These are phyloP conservation scores for Phoenix roebelenii DNA, from an alignment of 176 grass and related monocot species.

Conservation along the genomic window DNA sequence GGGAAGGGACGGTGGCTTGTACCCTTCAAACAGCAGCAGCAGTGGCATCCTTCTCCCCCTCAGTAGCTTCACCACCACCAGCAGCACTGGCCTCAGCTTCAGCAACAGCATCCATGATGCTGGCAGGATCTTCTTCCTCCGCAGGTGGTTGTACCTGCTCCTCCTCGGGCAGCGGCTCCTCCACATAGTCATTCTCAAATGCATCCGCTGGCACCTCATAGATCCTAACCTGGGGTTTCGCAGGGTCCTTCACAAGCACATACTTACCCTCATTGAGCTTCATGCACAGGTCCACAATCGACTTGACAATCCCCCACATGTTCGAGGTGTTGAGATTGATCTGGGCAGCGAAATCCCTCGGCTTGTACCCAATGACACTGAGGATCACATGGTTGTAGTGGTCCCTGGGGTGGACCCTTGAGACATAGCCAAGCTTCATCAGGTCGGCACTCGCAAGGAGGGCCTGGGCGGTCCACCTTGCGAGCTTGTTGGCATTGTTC, in stretches of 20 bases:
- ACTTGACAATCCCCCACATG: conserved; percentile 11
- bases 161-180: conserved; percentile 7
- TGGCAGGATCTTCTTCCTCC: background rate
- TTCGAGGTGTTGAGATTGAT: conserved; percentile 8
- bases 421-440: conserved; percentile 14
- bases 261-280: conserved; percentile 14
- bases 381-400: conserved; percentile 10
- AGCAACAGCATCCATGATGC: conserved; percentile 1
- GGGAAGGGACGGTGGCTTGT: too few species aligned
- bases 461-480: conserved; percentile 10
- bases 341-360: conserved; percentile 2
- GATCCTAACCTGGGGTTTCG: conserved; percentile 4
- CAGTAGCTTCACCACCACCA: background rate
- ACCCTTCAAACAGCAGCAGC: too few species aligned
- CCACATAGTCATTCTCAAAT: conserved; percentile 13
- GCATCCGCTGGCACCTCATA: conserved; percentile 12
- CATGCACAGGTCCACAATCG: conserved; percentile 5
- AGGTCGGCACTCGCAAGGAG: conserved; percentile 1
- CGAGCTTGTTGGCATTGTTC: conserved; percentile 11
- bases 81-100: conserved; percentile 3
- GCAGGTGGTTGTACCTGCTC: conserved; percentile 7
- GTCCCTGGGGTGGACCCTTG: conserved; percentile 5
- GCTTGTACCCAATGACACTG: conserved; percentile 2
- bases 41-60: background rate
- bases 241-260: conserved; percentile 9